A percentile compares a stretch with the other conserved stretches of the same genome.
phyloP scores from a whole-genome alignment of 1,284 basidiomycete genomes.

The Pseudozyma pruni region DNA sequence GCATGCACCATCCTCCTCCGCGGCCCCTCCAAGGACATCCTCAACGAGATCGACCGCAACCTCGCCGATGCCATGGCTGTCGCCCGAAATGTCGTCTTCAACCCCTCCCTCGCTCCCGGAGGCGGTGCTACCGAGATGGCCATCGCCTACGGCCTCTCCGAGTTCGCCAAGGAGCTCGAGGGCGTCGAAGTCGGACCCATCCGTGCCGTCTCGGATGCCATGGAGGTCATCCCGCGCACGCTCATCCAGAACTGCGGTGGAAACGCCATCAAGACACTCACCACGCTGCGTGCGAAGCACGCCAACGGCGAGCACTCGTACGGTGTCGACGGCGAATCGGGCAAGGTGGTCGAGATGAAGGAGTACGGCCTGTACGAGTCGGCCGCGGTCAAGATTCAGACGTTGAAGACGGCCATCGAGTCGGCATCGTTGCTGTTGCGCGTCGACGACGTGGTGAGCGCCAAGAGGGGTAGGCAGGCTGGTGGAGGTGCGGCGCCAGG shows the following conservation, averaged over 20 bases:
- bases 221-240: slow-evolving; percentile 97
- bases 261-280: slow-evolving; percentile 90
- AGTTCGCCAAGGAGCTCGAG: slow-evolving; percentile 79
- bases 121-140: slow-evolving; percentile 99
- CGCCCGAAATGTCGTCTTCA: slow-evolving; percentile 95
- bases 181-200: slow-evolving; percentile 87
- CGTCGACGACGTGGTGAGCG: slow-evolving; percentile 94
- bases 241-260: slow-evolving; percentile 95
- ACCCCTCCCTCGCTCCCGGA: slow-evolving; percentile 89
- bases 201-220: slow-evolving; percentile 90
- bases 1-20: slow-evolving; percentile 99
- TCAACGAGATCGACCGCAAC: slow-evolving; percentile 98
- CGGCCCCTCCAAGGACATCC: slow-evolving; percentile 95
- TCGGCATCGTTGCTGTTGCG: slow-evolving; percentile 89
- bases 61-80: slow-evolving; percentile 97
- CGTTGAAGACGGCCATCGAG: slow-evolving; percentile 96
- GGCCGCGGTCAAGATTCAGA: slow-evolving; percentile 97
- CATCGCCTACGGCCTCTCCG: slow-evolving; percentile 86
- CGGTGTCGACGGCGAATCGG: slow-evolving; percentile 94
- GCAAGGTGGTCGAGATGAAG: slow-evolving; percentile 96
- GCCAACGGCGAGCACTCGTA: slow-evolving; percentile 88
- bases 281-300: slow-evolving; percentile 89
- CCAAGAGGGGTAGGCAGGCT: slow-evolving; percentile 67
- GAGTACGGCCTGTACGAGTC: slow-evolving; percentile 91
- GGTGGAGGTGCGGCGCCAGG: slow-evolving; percentile 42